Percentiles rank a stretch among this genome's conserved stretches.
phyloP scores from a whole-genome alignment of 257 asterid genomes.

The Osmanthus fragrans region DNA sequence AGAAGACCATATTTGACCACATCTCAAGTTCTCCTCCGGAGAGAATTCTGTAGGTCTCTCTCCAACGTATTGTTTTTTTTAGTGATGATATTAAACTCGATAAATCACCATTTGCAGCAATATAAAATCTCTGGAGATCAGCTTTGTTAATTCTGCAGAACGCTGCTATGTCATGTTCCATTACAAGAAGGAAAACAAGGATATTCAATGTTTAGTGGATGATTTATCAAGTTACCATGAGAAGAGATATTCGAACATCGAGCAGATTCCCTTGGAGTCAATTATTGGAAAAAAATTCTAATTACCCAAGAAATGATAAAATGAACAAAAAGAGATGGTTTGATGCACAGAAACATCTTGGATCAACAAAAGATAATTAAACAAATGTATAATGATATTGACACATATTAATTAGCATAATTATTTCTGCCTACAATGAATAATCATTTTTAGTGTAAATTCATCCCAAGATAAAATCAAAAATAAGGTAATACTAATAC shows the following conservation, averaged over 20 bases:
- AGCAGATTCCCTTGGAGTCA: conserved; percentile 6
- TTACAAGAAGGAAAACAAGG: conserved; percentile 19
- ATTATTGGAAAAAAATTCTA: neutral
- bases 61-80: conserved; percentile 87
- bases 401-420: neutral
- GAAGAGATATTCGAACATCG: neutral
- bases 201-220: neutral
- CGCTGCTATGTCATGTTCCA: conserved; percentile 38
- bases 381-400: neutral
- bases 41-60: conserved; percentile 82
- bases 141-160: conserved; percentile 61
- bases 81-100: conserved; percentile 58
- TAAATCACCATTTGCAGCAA: conserved; percentile 72
- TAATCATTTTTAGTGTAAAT: neutral
- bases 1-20: conserved; percentile 88
- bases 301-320: conserved; percentile 2
- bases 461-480: conserved; percentile 14
- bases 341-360: neutral
- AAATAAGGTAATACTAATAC: neutral
- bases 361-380: neutral
- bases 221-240: neutral
- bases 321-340: neutral
- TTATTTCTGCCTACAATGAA: conserved; percentile 3
- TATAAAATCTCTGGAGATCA: conserved; percentile 75
- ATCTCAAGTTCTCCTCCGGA: conserved; percentile 75